Base-by-base conservation (phyloP, 164 flowering plant species). In the Buxus sempervirens region DNA sequence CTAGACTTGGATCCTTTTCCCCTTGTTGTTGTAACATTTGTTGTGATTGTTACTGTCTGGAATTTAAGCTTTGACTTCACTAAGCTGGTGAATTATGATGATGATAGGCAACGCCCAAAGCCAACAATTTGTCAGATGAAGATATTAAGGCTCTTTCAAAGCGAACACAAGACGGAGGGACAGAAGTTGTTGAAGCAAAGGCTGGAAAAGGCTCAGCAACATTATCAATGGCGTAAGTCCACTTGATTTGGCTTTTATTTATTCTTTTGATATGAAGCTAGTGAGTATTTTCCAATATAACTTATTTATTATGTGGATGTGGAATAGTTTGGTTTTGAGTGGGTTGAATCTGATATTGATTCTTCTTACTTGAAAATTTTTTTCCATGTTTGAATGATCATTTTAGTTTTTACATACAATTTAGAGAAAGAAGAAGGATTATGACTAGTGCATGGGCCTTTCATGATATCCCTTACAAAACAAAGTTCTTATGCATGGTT, bases 121-220 rank as follows among this genome's bases (percentile, higher is more conserved):
- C 91, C 54, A 89, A 76, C 62, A 72, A 88, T 73, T 78, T 95
- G 69, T 68, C 96, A 13, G 86, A 80, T 58, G 92, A 87, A 18
- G 88, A 77, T 0, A 85, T 95, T 42, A 72, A 56, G 42, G 94
- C 91, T 67, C 90, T 92, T 56, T 89, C 97, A 57, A 89, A 88
- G 83, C 60, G 97, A 68, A 92, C 97, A 18, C 96, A 92, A 78
- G 94, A 90, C 79, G 97, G 96, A 65, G 99, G 98, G 32, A 95
- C 99, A 0, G 98, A 95, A 74, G 99, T 95, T 71, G 99, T 95
- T 58, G 93, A 90, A 74, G 99, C 99, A 28, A 95, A 95, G 84
- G 99, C 99, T 75, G 99, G 99, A 75, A 90, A 92, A 81, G 99
- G 99, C 7, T 92, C 99, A 58, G 99, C 99, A 28, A 95, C 99